A percentile compares a stretch with the other conserved stretches of the same genome.
These are phyloP conservation scores for Brassica rapa DNA, from an alignment of 345 rosid species.

Conservation along the genomic window DNA sequence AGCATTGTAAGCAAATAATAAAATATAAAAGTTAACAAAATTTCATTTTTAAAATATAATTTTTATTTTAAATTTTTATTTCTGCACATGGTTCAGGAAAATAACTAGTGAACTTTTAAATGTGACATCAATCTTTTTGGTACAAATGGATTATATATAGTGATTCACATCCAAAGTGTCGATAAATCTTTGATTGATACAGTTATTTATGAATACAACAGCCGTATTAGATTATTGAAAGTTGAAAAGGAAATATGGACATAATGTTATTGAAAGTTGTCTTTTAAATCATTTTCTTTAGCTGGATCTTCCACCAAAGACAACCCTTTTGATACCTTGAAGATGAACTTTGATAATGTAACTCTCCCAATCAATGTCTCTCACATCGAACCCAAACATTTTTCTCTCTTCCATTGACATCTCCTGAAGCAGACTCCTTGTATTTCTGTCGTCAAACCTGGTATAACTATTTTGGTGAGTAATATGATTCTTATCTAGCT, in stretches of 20 bases:
- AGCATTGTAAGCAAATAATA: no score
- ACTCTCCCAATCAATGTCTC: constrained; percentile 44
- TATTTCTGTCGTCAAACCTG: constrained; percentile 45
- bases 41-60: no score
- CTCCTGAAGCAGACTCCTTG: constrained; percentile 30
- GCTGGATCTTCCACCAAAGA: not conserved
- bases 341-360: constrained; percentile 44
- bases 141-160: no score
- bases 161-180: not conserved
- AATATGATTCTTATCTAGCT: not conserved
- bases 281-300: not conserved
- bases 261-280: not conserved
- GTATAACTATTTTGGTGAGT: not conserved
- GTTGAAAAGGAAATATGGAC: not conserved
- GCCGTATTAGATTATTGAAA: not conserved
- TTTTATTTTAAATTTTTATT: no score
- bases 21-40: no score
- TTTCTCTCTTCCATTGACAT: constrained; percentile 43
- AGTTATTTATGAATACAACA: not conserved
- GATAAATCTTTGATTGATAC: not conserved
- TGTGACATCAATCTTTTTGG: no score
- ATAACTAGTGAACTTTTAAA: no score
- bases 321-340: constrained; percentile 26
- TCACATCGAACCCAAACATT: constrained; percentile 35
- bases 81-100: no score